Evolutionary conservation across 371 early-diverging fungal genomes (phyloP).

Genomic region (Haplosporangium sp.): DNA sequence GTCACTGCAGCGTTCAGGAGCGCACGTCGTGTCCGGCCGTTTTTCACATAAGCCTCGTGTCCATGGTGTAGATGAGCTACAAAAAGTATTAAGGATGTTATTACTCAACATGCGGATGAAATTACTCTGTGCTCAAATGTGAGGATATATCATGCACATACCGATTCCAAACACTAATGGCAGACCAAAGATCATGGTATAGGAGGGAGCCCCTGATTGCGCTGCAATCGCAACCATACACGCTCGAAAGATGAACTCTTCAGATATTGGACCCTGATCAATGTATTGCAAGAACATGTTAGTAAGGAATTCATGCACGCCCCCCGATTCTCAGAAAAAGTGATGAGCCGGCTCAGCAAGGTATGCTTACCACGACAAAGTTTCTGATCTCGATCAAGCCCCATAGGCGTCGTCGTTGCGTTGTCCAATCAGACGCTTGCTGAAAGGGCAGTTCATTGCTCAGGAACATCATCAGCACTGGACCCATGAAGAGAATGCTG

Average conservation of each 20-base stretch:
- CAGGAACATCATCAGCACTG: slow-evolving; percentile 41
- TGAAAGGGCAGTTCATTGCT: slow-evolving; percentile 43
- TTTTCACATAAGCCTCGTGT: slow-evolving; percentile 33
- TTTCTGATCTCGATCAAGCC: slow-evolving; percentile 37
- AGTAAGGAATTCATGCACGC: background rate
- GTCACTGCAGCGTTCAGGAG: slow-evolving; percentile 13
- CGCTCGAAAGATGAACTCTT: slow-evolving; percentile 47
- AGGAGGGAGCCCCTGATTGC: slow-evolving; percentile 23
- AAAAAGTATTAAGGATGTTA: background rate
- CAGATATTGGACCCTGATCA: slow-evolving; percentile 34
- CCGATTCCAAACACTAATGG: slow-evolving; percentile 50
- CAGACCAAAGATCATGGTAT: slow-evolving; percentile 36
- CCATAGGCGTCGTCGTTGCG: slow-evolving; percentile 6
- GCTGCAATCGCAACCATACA: slow-evolving; percentile 41
- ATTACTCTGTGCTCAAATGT: too few relatives aligned
- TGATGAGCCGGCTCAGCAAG: too few relatives aligned
- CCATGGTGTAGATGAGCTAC: slow-evolving; percentile 46
- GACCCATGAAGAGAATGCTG: slow-evolving; percentile 33
- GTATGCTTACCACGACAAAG: slow-evolving; percentile 27
- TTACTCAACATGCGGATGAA: background rate
- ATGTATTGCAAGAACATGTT: too few relatives aligned
- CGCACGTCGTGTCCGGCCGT: slow-evolving; percentile 38
- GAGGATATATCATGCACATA: slow-evolving; percentile 1
- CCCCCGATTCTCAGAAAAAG: background rate
- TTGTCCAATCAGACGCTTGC: slow-evolving; percentile 21